Percentiles rank a stretch among this genome's conserved stretches.
Conservation (phyloP, 352 stramenopile genomes). For the Achlya hypogyna region DNA sequence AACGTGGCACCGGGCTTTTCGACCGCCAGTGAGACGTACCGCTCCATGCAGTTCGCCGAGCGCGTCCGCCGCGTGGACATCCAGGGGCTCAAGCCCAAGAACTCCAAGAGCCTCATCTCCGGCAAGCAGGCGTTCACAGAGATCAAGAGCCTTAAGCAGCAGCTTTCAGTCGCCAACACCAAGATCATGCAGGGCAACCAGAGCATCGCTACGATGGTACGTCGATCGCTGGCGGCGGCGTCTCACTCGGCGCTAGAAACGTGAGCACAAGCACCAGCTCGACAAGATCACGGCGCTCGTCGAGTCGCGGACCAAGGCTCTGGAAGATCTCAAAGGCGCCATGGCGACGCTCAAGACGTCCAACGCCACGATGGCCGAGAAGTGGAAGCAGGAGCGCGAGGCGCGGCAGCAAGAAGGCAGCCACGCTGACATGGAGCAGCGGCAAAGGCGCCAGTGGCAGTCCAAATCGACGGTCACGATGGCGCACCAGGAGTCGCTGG, state of each 20-base stretch:
- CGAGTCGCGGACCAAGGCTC: conserved; percentile 67
- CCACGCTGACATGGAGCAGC: conserved; percentile 58
- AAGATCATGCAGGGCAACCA: conserved; percentile 86
- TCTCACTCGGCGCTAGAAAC: conserved; percentile 59
- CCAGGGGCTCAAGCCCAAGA: conserved; percentile 14
- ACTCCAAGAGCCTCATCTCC: conserved; percentile 59
- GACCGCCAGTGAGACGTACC: conserved; percentile 76
- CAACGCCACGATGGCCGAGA: conserved; percentile 54
- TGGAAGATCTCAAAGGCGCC: conserved; percentile 62
- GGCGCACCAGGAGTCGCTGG: conserved; percentile 54
- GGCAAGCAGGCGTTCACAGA: conserved; percentile 91
- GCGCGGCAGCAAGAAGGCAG: conserved; percentile 51
- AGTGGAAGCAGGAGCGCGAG: conserved; percentile 64
- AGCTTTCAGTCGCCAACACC: conserved; percentile 80
- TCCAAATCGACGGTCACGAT: conserved; percentile 55
- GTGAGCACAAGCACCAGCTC: conserved; percentile 87
- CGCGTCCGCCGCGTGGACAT: conserved; percentile 74
- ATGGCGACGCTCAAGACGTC: conserved; percentile 52
- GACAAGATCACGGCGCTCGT: conserved; percentile 78
- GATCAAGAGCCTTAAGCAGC: conserved; percentile 90
- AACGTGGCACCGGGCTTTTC: conserved; percentile 80
- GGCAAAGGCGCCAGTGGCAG: conserved; percentile 48
- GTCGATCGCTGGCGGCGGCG: conserved; percentile 25
- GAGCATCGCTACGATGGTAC: conserved; percentile 83
- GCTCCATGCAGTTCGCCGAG: conserved; percentile 82